phyloP scores from a whole-genome alignment of 345 rosid genomes.

The Eucalyptus rudis region DNA sequence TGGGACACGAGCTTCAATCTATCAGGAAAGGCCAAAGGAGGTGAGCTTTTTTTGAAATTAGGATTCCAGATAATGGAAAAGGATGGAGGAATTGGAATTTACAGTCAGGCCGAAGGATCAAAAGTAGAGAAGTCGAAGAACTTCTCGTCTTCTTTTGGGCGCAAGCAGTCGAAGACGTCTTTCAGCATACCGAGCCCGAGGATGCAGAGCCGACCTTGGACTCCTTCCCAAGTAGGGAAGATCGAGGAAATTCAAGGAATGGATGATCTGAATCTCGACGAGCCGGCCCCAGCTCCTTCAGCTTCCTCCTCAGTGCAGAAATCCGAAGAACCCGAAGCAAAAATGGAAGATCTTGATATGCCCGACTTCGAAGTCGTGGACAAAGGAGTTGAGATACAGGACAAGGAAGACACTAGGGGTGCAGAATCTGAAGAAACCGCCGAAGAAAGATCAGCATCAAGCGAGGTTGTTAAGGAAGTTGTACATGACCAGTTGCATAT shows the following conservation, averaged over 20 bases:
- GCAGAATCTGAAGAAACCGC: constrained; percentile 32
- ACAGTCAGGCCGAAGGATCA: constrained; percentile 39
- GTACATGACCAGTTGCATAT: constrained; percentile 52
- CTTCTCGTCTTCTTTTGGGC: constrained; percentile 42
- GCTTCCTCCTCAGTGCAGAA: constrained; percentile 5
- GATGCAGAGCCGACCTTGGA: constrained; percentile 63
- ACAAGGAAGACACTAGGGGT: constrained; percentile 12
- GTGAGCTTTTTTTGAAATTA: constrained; percentile 59
- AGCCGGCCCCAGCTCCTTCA: constrained; percentile 32
- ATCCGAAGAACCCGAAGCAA: constrained; percentile 25
- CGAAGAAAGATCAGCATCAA: constrained; percentile 27
- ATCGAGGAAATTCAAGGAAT: constrained; percentile 53
- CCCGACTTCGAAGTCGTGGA: constrained; percentile 85
- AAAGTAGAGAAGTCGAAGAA: constrained; percentile 27
- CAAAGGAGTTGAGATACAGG: constrained; percentile 79
- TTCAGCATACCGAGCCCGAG: constrained; percentile 90
- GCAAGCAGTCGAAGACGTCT: constrained; percentile 71
- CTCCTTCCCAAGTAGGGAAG: constrained; percentile 26
- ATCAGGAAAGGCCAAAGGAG: constrained; percentile 90
- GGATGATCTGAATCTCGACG: constrained; percentile 85
- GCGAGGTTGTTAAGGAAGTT: constrained; percentile 63
- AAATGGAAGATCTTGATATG: constrained; percentile 47
- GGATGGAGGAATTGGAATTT: constrained; percentile 85
- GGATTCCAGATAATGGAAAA: constrained; percentile 96
- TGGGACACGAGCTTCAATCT: constrained; percentile 75